Conservation (phyloP, 2,329 filamentous ascomycete species). For the Apiospora marii region DNA sequence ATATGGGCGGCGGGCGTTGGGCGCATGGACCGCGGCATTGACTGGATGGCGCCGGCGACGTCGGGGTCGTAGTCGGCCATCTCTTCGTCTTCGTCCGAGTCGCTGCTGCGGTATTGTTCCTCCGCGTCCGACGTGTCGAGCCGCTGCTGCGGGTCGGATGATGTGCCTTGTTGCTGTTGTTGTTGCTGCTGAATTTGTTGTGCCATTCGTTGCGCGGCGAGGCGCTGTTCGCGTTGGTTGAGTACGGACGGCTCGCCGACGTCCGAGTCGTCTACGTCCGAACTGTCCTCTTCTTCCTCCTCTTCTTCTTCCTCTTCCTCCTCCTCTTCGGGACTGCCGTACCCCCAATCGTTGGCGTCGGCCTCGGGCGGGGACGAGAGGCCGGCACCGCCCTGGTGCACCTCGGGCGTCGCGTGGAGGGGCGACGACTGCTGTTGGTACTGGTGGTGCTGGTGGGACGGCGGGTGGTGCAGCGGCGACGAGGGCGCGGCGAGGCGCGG, state of each 20-base stretch:
- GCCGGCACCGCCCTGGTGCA: constrained; percentile 5
- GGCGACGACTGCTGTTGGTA: background rate
- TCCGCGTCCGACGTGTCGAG: constrained; percentile 32
- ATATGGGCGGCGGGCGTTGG: background rate
- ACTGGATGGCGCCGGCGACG: constrained; percentile 31
- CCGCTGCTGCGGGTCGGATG: background rate
- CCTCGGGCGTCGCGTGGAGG: constrained; percentile 18
- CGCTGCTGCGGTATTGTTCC: constrained; percentile 23
- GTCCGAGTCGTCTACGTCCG: constrained; percentile 1
- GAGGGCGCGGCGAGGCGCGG: constrained; percentile 20
- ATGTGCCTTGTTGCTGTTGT: constrained; percentile 31
- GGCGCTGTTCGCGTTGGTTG: constrained; percentile 30
- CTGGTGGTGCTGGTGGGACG: constrained; percentile 3
- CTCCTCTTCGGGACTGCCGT: background rate
- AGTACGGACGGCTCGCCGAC: constrained; percentile 28
- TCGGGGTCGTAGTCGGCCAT: constrained; percentile 41
- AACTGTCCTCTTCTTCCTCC: background rate
- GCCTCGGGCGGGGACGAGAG: constrained; percentile 28
- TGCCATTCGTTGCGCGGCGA: constrained; percentile 26
- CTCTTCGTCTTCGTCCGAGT: constrained; percentile 32
- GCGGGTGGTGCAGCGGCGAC: constrained; percentile 14
- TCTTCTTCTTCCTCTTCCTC: constrained; percentile 1
- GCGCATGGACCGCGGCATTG: constrained; percentile 26
- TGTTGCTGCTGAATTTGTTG: constrained; percentile 25
- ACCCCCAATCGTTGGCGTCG: constrained; percentile 4